phyloP scores from a whole-genome alignment of 2,329 filamentous ascomycete genomes.

The Fusarium albidum region DNA sequence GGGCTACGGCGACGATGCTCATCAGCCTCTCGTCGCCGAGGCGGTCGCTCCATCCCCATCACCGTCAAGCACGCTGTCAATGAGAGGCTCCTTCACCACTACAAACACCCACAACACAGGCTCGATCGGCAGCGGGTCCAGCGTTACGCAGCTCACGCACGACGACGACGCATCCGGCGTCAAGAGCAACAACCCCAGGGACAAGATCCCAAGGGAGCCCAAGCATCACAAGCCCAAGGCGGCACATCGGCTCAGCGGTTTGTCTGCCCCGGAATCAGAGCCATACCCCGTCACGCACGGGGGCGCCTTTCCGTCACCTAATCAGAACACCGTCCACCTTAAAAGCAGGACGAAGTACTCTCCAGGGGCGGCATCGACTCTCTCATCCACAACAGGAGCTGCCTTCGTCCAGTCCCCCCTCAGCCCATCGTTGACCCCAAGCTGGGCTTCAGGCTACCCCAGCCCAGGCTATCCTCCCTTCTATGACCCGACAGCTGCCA shows the following conservation, averaged over 20 bases:
- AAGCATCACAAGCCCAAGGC: conserved; percentile 21
- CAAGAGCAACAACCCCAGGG: conserved; percentile 10
- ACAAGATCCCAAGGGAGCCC: conserved; percentile 12
- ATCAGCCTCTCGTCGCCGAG: conserved; percentile 10
- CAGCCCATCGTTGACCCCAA: conserved; percentile 8
- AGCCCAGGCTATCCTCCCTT: conserved; percentile 23
- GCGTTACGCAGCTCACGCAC: conserved; percentile 31
- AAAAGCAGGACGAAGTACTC: conserved; percentile 16
- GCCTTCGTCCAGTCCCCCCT: conserved; percentile 22
- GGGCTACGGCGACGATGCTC: conserved; percentile 14
- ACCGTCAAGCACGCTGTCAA: conserved; percentile 26
- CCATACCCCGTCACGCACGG: conserved; percentile 18
- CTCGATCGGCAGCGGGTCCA: conserved; percentile 22
- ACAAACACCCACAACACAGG: conserved; percentile 14
- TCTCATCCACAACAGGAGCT: conserved; percentile 10
- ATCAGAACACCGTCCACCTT: conserved; percentile 23
- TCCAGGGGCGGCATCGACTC: conserved; percentile 8
- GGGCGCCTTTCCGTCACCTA: conserved; percentile 16
- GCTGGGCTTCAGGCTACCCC: conserved; percentile 24
- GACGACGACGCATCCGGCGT: conserved; percentile 10
- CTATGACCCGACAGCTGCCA: conserved; percentile 10
- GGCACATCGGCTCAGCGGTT: conserved; percentile 17
- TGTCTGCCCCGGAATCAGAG: conserved; percentile 25
- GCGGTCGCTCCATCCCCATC: conserved; percentile 19
- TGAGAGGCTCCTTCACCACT: conserved; percentile 15